Base-by-base conservation (phyloP, 768 basidiomycete genomes). In the Tulasnella sp. region DNA sequence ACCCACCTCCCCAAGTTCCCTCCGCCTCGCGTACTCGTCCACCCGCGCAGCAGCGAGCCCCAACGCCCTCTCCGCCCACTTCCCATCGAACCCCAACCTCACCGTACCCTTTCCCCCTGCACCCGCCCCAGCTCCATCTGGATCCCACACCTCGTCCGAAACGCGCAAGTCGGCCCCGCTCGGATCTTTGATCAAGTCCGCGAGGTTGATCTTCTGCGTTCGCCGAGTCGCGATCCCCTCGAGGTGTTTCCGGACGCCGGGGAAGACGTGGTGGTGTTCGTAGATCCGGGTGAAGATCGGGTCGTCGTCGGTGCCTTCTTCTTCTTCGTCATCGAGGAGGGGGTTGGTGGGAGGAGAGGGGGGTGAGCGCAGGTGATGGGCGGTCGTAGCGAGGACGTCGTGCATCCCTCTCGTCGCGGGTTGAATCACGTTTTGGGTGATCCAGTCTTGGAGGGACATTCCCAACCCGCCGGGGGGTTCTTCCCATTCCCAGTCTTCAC, bases 31-130 rank as follows among this genome's bases (percentile, higher is more conserved):
- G n/a, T 52, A 52, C 47, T 19, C 78, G 59, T 81, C 79, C 52
- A 92, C 85, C 41, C 84, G 80, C 29, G 81, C 82, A 2, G 84
- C 88, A 64, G 87, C 85, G 77, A 86, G 85, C 14, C 84, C 82
- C 75, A 92, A 79, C 67, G 89, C 89, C 34, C 83, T 82, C 29
- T 83, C 83, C 67, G 88, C 79, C 76, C 86, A 47, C n/a, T 34
- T 59, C 39, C 36, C 83, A 41, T 83, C 84, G 9, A 83, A 81
- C 9, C 82, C 82, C 19, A n/a, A n/a, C 63, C 9, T n/a, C 6
- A 65, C 16, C 7, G 26, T 17, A 63, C 5, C 3, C 74, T 86
- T 77, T 3, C 69, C 82, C 5, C 71, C 82, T 78, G 76, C 68
- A 64, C 72, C 70, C 66, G 75, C 41, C 72, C 74, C 72, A 22